A percentile compares a stretch with the other conserved stretches of the same genome.
phyloP scores from a whole-genome alignment of 2,329 filamentous ascomycete genomes.

The Fusarium sublunatum region DNA sequence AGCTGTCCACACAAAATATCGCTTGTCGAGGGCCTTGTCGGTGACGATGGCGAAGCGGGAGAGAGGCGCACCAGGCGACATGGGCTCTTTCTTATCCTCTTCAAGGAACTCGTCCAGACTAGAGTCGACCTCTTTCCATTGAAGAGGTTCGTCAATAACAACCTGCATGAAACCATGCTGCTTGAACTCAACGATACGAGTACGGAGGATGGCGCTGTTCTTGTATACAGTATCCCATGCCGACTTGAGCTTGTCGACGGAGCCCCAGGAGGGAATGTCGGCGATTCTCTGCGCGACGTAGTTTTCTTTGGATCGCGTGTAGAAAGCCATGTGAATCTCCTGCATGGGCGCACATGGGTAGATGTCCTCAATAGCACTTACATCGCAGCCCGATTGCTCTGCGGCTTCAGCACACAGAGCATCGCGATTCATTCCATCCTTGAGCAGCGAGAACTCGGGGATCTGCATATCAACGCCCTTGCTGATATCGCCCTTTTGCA shows the following conservation, averaged over 20 bases:
- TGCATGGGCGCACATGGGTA: conserved; percentile 66
- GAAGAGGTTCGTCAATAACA: conserved; percentile 54
- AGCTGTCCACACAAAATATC: conserved; percentile 48
- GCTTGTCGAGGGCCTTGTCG: conserved; percentile 43
- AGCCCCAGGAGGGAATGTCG: conserved; percentile 50
- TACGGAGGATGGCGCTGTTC: conserved; percentile 57
- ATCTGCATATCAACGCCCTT: conserved; percentile 42
- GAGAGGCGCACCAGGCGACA: conserved; percentile 56
- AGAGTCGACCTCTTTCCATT: conserved; percentile 48
- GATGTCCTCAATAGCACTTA: conserved; percentile 57
- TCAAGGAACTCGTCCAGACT: conserved; percentile 54
- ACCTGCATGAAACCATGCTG: conserved; percentile 57
- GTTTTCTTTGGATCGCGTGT: conserved; percentile 59
- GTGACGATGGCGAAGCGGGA: conserved; percentile 56
- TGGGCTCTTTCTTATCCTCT: conserved; percentile 52
- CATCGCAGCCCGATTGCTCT: conserved; percentile 46
- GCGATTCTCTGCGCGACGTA: conserved; percentile 63
- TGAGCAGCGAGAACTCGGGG: conserved; percentile 54
- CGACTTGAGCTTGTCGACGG: conserved; percentile 51
- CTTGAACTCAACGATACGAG: conserved; percentile 60
- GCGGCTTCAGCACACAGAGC: conserved; percentile 51
- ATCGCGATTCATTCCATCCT: conserved; percentile 43
- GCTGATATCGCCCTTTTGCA: conserved; percentile 41
- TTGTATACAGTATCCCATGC: conserved; percentile 56
- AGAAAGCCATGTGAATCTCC: conserved; percentile 64